Evolutionary conservation across 208 protist species (phyloP).

Genomic region (Leishmania lainsoni): DNA sequence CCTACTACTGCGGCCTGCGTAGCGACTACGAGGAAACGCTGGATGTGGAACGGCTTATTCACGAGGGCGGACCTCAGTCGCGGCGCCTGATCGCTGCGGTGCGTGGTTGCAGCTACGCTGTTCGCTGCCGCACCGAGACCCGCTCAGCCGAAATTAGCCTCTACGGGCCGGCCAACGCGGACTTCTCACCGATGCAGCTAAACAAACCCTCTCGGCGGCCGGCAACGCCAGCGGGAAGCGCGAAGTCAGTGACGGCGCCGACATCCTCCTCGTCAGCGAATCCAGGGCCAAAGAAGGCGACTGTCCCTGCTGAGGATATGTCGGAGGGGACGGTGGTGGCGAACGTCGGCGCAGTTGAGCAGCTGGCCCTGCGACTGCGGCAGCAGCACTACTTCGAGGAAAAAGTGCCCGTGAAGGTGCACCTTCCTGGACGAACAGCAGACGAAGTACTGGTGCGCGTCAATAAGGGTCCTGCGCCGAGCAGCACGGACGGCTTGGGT

Average conservation of each 20-base stretch:
- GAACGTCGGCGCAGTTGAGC: constrained; percentile 19
- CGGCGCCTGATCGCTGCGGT: not conserved
- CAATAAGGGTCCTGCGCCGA: not conserved
- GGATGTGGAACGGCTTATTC: constrained; percentile 27
- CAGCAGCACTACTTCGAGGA: constrained; percentile 38
- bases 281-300: not conserved
- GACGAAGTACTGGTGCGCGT: constrained; percentile 28
- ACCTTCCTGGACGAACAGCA: constrained; percentile 32
- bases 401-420: constrained; percentile 25
- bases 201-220: constrained; percentile 16
- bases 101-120: constrained; percentile 54
- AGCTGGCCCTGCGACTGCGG: constrained; percentile 28
- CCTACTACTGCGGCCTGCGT: constrained; percentile 55
- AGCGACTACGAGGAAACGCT: constrained; percentile 25
- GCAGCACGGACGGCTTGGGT: not conserved
- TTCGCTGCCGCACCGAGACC: constrained; percentile 73
- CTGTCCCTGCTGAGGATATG: not conserved
- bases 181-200: constrained; percentile 43
- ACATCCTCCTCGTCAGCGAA: constrained; percentile 2
- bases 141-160: constrained; percentile 73
- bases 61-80: not conserved
- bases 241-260: constrained; percentile 4
- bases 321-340: not conserved
- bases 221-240: not conserved
- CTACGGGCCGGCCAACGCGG: constrained; percentile 58